These are phyloP conservation scores for Alternaria consortialis DNA, from an alignment of 2,329 filamentous ascomycete species.

Conservation along the genomic window DNA sequence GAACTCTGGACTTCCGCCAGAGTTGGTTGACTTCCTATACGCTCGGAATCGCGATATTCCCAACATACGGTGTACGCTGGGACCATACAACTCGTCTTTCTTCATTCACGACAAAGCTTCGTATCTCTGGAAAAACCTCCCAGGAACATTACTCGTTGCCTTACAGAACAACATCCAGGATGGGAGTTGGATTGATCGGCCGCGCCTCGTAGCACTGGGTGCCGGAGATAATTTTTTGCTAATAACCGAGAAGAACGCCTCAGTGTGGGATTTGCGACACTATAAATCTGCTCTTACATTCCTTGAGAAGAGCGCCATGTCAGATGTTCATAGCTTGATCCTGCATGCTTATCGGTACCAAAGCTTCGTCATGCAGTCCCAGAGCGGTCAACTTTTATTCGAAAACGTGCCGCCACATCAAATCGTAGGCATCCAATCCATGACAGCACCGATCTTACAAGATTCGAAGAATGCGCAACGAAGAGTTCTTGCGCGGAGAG, in stretches of 20 bases:
- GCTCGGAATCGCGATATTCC: slow-evolving; percentile 38
- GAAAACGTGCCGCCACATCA: slow-evolving; percentile 42
- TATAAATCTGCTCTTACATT: slow-evolving; percentile 33
- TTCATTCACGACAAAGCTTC: slow-evolving; percentile 39
- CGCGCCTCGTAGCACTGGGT: slow-evolving; percentile 45
- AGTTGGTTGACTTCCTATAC: slow-evolving; percentile 39
- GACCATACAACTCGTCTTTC: slow-evolving; percentile 47
- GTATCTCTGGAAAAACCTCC: slow-evolving; percentile 48
- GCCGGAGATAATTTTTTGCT: slow-evolving; percentile 41
- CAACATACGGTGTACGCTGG: slow-evolving; percentile 40
- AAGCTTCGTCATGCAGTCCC: slow-evolving; percentile 36
- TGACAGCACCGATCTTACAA: slow-evolving; percentile 29
- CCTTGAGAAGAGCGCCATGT: slow-evolving; percentile 32
- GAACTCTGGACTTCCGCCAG: slow-evolving; percentile 33
- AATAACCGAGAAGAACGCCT: slow-evolving; percentile 40
- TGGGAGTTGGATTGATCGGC: slow-evolving; percentile 42
- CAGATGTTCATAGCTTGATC: slow-evolving; percentile 29
- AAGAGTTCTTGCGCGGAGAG: slow-evolving; percentile 8
- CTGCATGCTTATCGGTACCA: slow-evolving; percentile 47
- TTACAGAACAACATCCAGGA: slow-evolving; percentile 40
- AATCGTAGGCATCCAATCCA: slow-evolving; percentile 24
- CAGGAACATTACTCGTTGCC: slow-evolving; percentile 30
- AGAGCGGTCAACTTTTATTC: slow-evolving; percentile 33
- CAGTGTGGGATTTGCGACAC: slow-evolving; percentile 39
- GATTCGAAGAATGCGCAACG: slow-evolving; percentile 25